Percentiles rank a stretch among this genome's conserved stretches.
Evolutionary conservation across 805 yeast genomes (phyloP).

Genomic region (Sugiyamaella qingdaonensis): DNA sequence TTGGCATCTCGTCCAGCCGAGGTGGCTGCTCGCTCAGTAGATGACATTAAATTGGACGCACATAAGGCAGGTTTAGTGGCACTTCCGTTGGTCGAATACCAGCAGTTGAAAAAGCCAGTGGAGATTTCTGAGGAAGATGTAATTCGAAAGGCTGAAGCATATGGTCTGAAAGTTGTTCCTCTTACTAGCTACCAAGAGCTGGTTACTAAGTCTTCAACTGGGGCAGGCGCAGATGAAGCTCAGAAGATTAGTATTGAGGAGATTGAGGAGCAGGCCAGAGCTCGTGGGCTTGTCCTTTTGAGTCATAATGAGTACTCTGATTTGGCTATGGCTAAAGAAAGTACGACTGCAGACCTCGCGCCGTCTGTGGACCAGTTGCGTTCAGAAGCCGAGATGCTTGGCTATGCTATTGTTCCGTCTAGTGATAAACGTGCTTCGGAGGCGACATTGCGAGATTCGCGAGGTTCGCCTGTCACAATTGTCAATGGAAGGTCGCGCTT

Average conservation of each 20-base stretch:
- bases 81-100: slow-evolving; percentile 19
- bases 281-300: slow-evolving; percentile 8
- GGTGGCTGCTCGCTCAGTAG: not conserved
- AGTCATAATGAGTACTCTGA: slow-evolving; percentile 7
- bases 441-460: slow-evolving; percentile 11
- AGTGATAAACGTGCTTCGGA: not conserved
- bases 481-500: slow-evolving; percentile 8
- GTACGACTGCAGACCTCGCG: not conserved
- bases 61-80: slow-evolving; percentile 19
- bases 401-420: not conserved
- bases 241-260: slow-evolving; percentile 6
- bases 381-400: not conserved
- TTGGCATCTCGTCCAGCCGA: not conserved
- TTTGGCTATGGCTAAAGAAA: not conserved
- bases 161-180: slow-evolving; percentile 49
- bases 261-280: slow-evolving; percentile 7
- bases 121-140: slow-evolving; percentile 27
- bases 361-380: not conserved
- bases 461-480: slow-evolving; percentile 17
- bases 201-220: slow-evolving; percentile 32
- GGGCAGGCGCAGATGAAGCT: not conserved
- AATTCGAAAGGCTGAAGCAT: slow-evolving; percentile 37
- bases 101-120: slow-evolving; percentile 2
- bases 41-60: slow-evolving; percentile 15
- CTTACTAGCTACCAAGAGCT: slow-evolving; percentile 53